phyloP scores from a whole-genome alignment of 1,139 yeast species.

The Geotrichum phurueaensis region DNA sequence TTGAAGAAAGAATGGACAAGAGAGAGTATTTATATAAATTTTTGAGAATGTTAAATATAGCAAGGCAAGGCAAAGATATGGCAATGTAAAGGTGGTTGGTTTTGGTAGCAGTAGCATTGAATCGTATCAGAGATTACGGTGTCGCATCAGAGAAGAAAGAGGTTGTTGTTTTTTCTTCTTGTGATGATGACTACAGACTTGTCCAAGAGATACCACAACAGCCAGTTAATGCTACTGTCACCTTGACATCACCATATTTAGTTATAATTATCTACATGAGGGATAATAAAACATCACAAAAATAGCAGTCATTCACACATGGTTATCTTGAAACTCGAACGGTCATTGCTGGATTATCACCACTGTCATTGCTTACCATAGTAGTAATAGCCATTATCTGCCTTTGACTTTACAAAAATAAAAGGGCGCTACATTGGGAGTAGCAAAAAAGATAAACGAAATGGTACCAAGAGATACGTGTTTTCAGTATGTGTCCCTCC shows the following conservation, averaged over 20 bases:
- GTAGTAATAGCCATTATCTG: neutral
- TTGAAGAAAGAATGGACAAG: neutral
- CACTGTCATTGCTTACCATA: neutral
- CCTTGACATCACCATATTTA: neutral
- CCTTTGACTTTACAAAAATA: neutral
- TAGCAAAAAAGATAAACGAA: neutral
- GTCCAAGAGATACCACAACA: neutral
- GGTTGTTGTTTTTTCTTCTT: neutral
- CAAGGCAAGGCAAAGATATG: neutral
- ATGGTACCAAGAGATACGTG: neutral
- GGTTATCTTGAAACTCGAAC: neutral
- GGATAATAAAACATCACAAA: neutral
- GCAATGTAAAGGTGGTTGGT: neutral
- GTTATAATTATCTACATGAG: neutral
- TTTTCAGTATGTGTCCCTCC: neutral
- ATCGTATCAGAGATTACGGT: neutral
- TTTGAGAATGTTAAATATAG: neutral
- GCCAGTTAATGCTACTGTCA: neutral
- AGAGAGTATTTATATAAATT: neutral
- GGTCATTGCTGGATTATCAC: neutral
- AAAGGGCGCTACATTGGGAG: neutral
- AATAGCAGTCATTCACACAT: neutral
- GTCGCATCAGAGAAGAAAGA: neutral
- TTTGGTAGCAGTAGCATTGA: neutral
- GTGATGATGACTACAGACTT: neutral